Evolutionary conservation across 2,329 filamentous ascomycete species (phyloP).

Genomic region (Xylaria digitata): DNA sequence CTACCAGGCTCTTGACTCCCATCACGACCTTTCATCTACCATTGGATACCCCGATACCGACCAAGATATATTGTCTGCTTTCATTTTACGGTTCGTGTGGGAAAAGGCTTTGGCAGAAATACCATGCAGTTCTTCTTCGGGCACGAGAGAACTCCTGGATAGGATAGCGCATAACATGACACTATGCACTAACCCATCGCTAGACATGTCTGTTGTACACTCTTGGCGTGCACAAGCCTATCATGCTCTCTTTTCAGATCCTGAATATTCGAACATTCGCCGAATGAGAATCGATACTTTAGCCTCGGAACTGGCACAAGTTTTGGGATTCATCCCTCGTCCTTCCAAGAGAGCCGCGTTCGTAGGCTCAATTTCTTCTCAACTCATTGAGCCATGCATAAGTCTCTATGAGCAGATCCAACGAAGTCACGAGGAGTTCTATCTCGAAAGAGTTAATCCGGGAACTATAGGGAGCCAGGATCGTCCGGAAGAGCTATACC

Average conservation of each 20-base stretch:
- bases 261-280: not conserved
- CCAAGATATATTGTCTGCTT: slow-evolving; percentile 10
- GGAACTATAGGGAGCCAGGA: too few species aligned
- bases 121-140: too few species aligned
- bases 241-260: slow-evolving; percentile 15
- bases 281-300: not conserved
- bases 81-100: slow-evolving; percentile 2
- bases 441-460: too few species aligned
- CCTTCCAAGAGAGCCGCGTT: not conserved
- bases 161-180: not conserved
- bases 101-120: not conserved
- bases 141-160: not conserved
- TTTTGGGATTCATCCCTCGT: not conserved
- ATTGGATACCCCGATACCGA: slow-evolving; percentile 12
- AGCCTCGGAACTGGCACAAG: slow-evolving; percentile 6
- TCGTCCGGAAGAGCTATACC: too few species aligned
- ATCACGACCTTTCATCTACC: not conserved
- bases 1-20: not conserved
- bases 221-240: slow-evolving; percentile 14
- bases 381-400: slow-evolving; percentile 10
- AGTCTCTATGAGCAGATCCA: slow-evolving; percentile 6
- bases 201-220: slow-evolving; percentile 1
- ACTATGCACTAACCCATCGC: not conserved
- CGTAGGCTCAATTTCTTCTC: slow-evolving; percentile 3
- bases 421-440: not conserved